Evolutionary conservation across 2,329 filamentous ascomycete genomes (phyloP).

Genomic region (Trichoderma simmonsii): DNA sequence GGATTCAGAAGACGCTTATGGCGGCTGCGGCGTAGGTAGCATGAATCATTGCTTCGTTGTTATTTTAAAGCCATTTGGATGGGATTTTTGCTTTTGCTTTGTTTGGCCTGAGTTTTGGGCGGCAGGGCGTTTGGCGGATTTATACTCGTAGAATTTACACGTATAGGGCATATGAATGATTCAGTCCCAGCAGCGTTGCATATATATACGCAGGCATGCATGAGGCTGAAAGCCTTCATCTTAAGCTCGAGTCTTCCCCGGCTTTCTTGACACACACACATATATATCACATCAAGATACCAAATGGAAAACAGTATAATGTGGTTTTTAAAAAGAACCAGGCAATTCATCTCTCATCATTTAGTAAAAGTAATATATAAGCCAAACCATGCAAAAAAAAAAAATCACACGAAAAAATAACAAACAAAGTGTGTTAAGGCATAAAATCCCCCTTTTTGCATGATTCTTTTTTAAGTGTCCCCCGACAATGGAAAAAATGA

Average conservation of each 20-base stretch:
- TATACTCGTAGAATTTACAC: neutral
- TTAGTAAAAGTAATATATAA: conserved; percentile 16
- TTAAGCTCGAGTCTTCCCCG: neutral
- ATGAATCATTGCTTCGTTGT: neutral
- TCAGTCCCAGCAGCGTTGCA: neutral
- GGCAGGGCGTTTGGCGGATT: neutral
- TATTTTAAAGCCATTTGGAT: neutral
- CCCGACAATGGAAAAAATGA: neutral
- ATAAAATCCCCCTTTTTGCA: neutral
- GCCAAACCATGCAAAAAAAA: conserved; percentile 18
- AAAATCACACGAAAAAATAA: neutral
- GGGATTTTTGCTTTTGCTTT: neutral
- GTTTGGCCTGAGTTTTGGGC: neutral
- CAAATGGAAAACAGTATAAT: neutral
- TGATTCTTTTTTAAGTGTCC: neutral
- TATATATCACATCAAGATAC: neutral
- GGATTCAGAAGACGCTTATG: conserved; percentile 41
- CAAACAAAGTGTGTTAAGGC: neutral
- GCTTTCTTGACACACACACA: neutral
- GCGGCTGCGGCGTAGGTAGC: conserved; percentile 23
- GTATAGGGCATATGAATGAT: neutral
- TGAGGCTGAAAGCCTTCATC: neutral
- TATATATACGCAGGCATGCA: neutral
- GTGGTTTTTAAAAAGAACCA: neutral
- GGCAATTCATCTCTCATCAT: conserved; percentile 21